Evolutionary conservation across 768 basidiomycete genomes (phyloP), one percentile per base, ranked within the genome.

Genomic region (Pleurotus giganteus): DNA sequence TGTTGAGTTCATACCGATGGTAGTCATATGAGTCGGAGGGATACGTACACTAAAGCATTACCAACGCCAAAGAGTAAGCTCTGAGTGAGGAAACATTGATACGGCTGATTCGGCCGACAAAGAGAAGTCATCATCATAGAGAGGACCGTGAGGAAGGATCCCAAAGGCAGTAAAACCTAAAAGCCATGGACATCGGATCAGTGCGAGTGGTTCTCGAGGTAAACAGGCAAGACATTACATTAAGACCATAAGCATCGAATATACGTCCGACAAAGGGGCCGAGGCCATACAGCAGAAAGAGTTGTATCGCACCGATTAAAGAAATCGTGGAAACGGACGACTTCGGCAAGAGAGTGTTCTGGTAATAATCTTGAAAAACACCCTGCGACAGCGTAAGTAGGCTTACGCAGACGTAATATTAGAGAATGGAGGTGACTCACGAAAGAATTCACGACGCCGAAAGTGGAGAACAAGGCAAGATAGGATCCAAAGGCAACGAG

Each of bases 331-430:
- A 64, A 6, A 64, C 55, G 7, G 66, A 63, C 1, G 63, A 62
- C 2, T 62, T 52, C 17, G 61, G 45, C 5, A 67, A 34, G 21
- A 64, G 47, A 4, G 57, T 62, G 12, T 58, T 55, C 47, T 60
- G 47, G 58, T 67, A 67, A 37, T 67, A 63, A 9, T 60, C 57
- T 49, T 67, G 65, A 39, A 67, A 67, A 1, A 66, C 63, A 12
- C 66, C 66, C 66, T 67, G 24, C 13, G 26, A 28, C 9, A 21
- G 15, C 4, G n/a, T 4, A 21, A 41, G 42, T 26, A 34, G 15
- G 26, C 12, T 27, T n/a, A 53, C 4, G 12, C 17, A 17, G 19
- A 3, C 21, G 11, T 17, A 27, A 29, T 23, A 21, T 4, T n/a
- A 19, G 23, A 8, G 12, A 24, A 11, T 13, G 27, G 28, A 50